Base-by-base conservation (phyloP, 768 basidiomycete genomes). In the Tricholoma hemisulphureum region DNA sequence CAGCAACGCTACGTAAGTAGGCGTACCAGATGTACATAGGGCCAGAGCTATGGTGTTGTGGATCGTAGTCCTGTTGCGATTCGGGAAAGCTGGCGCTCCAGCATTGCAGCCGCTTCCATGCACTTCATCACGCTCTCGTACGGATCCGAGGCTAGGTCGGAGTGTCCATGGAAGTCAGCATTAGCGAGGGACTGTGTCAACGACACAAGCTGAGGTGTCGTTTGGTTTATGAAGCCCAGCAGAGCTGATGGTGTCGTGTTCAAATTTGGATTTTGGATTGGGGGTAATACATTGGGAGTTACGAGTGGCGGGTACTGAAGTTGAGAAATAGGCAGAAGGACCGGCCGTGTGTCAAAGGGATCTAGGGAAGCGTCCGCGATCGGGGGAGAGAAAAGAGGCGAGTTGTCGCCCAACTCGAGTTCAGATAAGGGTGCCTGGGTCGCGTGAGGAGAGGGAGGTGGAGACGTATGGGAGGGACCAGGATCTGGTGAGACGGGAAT, bases 61-160 rank as follows among this genome's bases (percentile, higher is more conserved):
- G 20, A 8, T 13, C 11, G 24, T 26, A 53, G 11, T 28, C 53
- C 26, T 6, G 55, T 53, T 41, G 49, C 24, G 29, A 59, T 14
- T n/a, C 61, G 29, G 45, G 60, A 14, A 14, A 61, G 43, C 26
- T 56, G 48, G 3, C 35, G 37, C 31, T 58, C 61, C 18, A 61
- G 48, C 57, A 56, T 16, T 29, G 60, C 49, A 16, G 60, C 54
- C 10, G 54, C 54, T 34, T 61, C 60, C 57, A 58, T 61, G 32
- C 57, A 61, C 34, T 23, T 51, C 23, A 53, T 10, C 14, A 58
- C 43, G 49, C n/a, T 23, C 2, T 39, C 48, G 43, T 41, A 53
- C 10, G 34, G 16, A 7, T 37, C 11, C 4, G 49, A 4, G 5
- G 45, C 14, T 11, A 46, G 16, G 2, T 5, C 39, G n/a, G 39